phyloP scores from a whole-genome alignment of 345 rosid species.

The Moricandia arvensis region DNA sequence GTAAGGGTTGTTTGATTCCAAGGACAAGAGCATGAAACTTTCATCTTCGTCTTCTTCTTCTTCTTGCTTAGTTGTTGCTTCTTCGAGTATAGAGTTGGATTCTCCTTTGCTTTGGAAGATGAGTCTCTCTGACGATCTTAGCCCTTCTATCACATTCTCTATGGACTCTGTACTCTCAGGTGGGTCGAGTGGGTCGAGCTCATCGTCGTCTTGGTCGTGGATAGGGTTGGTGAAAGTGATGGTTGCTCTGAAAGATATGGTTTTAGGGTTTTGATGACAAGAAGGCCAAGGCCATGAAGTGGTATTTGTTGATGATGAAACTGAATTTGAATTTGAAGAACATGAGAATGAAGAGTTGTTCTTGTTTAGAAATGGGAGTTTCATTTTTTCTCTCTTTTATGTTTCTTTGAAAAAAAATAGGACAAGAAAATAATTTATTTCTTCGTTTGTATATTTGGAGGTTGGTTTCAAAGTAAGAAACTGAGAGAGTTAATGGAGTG shows the following conservation, averaged over 20 bases:
- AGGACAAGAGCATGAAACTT: conserved; percentile 47
- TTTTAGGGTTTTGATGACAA: conserved; percentile 72
- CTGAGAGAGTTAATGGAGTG: too few species aligned
- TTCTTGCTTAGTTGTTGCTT: conserved; percentile 23
- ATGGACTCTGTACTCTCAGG: conserved; percentile 36
- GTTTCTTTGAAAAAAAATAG: background rate
- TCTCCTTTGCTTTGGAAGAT: conserved; percentile 73
- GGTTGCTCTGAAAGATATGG: conserved; percentile 61
- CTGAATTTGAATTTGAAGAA: conserved; percentile 25
- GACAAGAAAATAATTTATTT: background rate
- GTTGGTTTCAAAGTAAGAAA: conserved; percentile 36
- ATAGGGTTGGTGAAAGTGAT: conserved; percentile 31
- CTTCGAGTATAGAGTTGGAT: conserved; percentile 60
- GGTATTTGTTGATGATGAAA: conserved; percentile 38
- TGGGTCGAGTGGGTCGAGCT: conserved; percentile 38
- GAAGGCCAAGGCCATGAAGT: conserved; percentile 84
- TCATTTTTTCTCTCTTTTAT: conserved; percentile 43
- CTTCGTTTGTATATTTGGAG: background rate
- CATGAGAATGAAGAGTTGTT: conserved; percentile 31
- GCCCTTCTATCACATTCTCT: conserved; percentile 55
- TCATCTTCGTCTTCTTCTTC: too few species aligned
- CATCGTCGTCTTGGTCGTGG: conserved; percentile 25
- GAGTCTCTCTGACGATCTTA: conserved; percentile 56
- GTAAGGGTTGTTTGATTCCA: conserved; percentile 77
- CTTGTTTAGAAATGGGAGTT: conserved; percentile 57